These are phyloP conservation scores for Aspergillus vadensis DNA, from an alignment of 2,329 filamentous ascomycete species.

Conservation along the genomic window DNA sequence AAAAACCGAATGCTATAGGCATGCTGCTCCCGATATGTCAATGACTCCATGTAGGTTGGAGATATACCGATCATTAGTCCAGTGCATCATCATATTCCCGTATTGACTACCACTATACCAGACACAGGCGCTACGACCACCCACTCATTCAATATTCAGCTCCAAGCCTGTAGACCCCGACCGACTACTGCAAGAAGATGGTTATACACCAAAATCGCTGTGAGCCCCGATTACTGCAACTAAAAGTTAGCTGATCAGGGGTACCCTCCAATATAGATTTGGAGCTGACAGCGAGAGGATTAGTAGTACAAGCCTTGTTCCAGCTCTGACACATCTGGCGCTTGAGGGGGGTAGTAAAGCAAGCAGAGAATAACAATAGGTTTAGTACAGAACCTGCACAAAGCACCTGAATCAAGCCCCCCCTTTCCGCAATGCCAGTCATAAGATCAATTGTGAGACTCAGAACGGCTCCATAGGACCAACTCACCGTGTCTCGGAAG, in stretches of 20 bases:
- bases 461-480: constrained; percentile 19
- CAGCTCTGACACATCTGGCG: constrained; percentile 14
- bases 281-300: neutral
- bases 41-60: constrained; percentile 40
- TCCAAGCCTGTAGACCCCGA: constrained; percentile 57
- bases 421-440: constrained; percentile 24
- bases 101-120: constrained; percentile 55
- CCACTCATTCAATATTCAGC: constrained; percentile 49
- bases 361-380: constrained; percentile 28
- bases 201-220: constrained; percentile 61
- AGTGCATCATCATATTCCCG: constrained; percentile 53
- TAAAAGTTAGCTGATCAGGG: too few relatives aligned
- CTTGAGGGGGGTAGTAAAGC: constrained; percentile 32
- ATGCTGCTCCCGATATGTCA: constrained; percentile 33
- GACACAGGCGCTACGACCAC: constrained; percentile 47
- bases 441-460: constrained; percentile 18
- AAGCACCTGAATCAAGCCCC: constrained; percentile 14
- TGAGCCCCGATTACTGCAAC: constrained; percentile 49
- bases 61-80: constrained; percentile 37
- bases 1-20: constrained; percentile 41
- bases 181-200: too few relatives aligned
- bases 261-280: too few relatives aligned
- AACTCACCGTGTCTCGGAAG: constrained; percentile 9
- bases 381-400: constrained; percentile 25
- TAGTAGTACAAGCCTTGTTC: constrained; percentile 20